Conservation (phyloP, 805 yeast species). For the Spathaspora gorwiae region DNA sequence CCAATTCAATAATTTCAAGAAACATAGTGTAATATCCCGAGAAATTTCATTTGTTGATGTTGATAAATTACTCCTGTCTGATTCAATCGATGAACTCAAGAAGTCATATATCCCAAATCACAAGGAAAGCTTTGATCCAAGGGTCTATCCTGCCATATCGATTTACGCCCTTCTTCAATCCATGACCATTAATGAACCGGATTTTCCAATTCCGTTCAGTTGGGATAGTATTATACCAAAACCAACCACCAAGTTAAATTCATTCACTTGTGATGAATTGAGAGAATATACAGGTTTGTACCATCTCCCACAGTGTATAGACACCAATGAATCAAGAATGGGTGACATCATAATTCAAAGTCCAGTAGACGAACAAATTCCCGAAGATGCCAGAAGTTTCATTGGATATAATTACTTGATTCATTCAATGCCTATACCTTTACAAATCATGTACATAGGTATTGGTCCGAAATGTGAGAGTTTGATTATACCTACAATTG, state of each 20-base stretch:
- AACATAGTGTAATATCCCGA: too few species aligned
- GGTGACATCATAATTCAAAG: conserved; percentile 16
- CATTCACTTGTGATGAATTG: neutral
- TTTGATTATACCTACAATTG: neutral
- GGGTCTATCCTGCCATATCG: neutral
- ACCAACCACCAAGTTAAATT: neutral
- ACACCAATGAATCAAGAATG: neutral
- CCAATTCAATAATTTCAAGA: too few species aligned
- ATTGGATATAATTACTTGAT: conserved; percentile 32
- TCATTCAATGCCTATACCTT: conserved; percentile 23
- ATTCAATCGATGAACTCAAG: neutral
- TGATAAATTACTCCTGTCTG: neutral
- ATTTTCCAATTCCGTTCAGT: neutral
- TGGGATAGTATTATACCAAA: neutral
- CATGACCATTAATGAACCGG: neutral
- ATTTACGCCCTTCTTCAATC: neutral
- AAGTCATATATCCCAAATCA: neutral
- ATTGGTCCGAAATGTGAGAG: conserved; percentile 9
- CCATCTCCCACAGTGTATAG: neutral
- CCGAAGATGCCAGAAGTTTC: conserved; percentile 24
- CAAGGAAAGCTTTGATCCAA: neutral
- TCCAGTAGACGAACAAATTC: conserved; percentile 16
- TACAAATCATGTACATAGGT: conserved; percentile 27
- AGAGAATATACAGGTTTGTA: neutral
- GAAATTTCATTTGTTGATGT: neutral